A percentile compares a stretch with the other conserved stretches of the same genome.
phyloP scores from a whole-genome alignment of 1,139 yeast species.

The Blastobotrys serpentis region DNA sequence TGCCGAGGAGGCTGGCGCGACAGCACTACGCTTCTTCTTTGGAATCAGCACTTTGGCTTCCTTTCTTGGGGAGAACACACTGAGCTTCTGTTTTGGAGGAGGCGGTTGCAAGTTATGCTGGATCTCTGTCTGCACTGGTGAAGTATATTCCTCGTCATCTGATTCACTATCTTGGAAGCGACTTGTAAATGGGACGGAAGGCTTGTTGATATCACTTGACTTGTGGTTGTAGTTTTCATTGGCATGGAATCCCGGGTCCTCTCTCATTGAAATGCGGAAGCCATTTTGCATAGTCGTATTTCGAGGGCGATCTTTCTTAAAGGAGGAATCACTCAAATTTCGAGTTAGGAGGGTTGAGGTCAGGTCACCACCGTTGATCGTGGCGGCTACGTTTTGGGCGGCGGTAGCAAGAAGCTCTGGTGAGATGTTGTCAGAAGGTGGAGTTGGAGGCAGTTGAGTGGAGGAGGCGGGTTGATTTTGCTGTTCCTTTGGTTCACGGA shows the following conservation, averaged over 20 bases:
- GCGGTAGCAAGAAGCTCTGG: conserved; percentile 1
- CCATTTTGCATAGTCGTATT: neutral
- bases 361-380: neutral
- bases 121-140: conserved; percentile 15
- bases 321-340: neutral
- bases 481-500: neutral
- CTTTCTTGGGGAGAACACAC: conserved; percentile 34
- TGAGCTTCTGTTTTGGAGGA: neutral
- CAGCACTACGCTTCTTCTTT: conserved; percentile 13
- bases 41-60: conserved; percentile 32
- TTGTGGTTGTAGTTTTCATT: neutral
- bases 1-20: neutral
- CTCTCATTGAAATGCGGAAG: conserved; percentile 5
- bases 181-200: conserved; percentile 29
- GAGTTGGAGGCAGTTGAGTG: neutral
- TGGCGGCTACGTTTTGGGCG: conserved; percentile 1
- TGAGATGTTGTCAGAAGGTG: neutral
- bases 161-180: conserved; percentile 39
- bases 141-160: conserved; percentile 25
- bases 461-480: too few species aligned
- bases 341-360: neutral
- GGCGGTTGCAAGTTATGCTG: conserved; percentile 1
- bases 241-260: conserved; percentile 3
- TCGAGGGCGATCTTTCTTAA: neutral
- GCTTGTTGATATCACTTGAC: neutral